A percentile compares a stretch with the other conserved stretches of the same genome.
Evolutionary conservation across 176 grass and related monocot species (phyloP).

Genomic region (Paspalum notatum): DNA sequence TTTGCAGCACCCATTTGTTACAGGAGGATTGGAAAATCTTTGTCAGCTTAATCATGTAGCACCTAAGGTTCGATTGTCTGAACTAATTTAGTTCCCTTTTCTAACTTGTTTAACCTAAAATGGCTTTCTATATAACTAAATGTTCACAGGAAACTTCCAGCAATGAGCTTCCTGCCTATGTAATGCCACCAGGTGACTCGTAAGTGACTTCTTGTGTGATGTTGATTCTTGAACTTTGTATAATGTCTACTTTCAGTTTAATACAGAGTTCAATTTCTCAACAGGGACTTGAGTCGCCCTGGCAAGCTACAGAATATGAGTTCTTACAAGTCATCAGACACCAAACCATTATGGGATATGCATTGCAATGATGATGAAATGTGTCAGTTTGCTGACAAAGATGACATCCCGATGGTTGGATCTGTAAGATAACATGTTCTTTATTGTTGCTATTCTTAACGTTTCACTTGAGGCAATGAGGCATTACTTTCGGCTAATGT

Average conservation of each 20-base stretch:
- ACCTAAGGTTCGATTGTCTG: slow-evolving; percentile 48
- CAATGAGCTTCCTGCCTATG: slow-evolving; percentile 3
- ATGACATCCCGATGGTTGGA: slow-evolving; percentile 54
- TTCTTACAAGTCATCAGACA: slow-evolving; percentile 45
- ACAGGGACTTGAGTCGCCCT: slow-evolving; percentile 42
- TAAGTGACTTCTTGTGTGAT: slow-evolving; percentile 39
- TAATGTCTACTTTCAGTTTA: slow-evolving; percentile 1
- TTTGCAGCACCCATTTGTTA: slow-evolving; percentile 89
- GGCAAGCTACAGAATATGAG: slow-evolving; percentile 40
- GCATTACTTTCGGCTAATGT: slow-evolving; percentile 6
- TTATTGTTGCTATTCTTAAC: slow-evolving; percentile 4
- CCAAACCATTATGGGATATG: slow-evolving; percentile 53
- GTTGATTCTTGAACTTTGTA: neutral
- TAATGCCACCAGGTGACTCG: slow-evolving; percentile 16
- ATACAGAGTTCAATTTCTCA: slow-evolving; percentile 15
- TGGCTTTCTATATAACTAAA: slow-evolving; percentile 27
- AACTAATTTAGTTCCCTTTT: slow-evolving; percentile 7
- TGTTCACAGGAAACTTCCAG: slow-evolving; percentile 40
- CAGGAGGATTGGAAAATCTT: slow-evolving; percentile 59
- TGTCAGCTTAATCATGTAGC: slow-evolving; percentile 49
- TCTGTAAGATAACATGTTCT: slow-evolving; percentile 55
- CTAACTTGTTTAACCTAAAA: neutral
- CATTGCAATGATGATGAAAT: slow-evolving; percentile 61
- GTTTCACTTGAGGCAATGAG: neutral
- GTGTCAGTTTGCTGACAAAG: slow-evolving; percentile 53